Base-by-base conservation (phyloP, 805 yeast genomes). In the Candida glaebosa region DNA sequence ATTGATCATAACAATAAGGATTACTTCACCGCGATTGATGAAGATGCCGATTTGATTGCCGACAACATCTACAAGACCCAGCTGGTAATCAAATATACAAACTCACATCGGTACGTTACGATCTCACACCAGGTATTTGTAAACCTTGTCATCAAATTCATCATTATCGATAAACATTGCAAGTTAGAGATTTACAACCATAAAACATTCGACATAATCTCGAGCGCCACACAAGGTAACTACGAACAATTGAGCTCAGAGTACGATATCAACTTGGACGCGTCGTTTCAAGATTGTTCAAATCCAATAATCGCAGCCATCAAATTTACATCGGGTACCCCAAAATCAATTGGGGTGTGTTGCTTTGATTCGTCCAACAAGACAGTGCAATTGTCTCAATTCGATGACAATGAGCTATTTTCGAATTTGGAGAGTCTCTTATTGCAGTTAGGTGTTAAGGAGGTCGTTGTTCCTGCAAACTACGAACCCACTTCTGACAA, bases 401-500 rank as follows among this genome's bases (percentile, higher is more conserved):
- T 91, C 48, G 76, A 76, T 7, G 99, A 93, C 58, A 89, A 87
- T 55, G 98, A 91, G 37, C 71, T 88, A 7, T 89, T 78, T 52
- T 82, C 96, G 1, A 91, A 90, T 56, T 61, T 91, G 47, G 98
- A 93, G 59, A 82, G 95, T 36, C 71, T 89, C 38, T 61, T 90
- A 44, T 84, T 93, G 50, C 99, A 93, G 60, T 67, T 89, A 26
- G 96, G 96, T 16, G 87, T 89, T 5, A 87, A 84, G 53, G 99
- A 93, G 57, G 82, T 88, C 31, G 57, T 93, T 12, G 52, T 91
- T 4, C 82, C 84, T 9, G 63, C 68, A 3, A 52, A 56, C 34
- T 61, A 67, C 41, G 62, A 58, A 20, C 61, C 62, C 3, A 56
- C 52, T 18, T 74, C 65, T 18, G 71, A 45, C 54, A 40, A 51